These are phyloP conservation scores for Aristolochia contorta DNA, from an alignment of 164 flowering plant genomes.

Conservation along the genomic window DNA sequence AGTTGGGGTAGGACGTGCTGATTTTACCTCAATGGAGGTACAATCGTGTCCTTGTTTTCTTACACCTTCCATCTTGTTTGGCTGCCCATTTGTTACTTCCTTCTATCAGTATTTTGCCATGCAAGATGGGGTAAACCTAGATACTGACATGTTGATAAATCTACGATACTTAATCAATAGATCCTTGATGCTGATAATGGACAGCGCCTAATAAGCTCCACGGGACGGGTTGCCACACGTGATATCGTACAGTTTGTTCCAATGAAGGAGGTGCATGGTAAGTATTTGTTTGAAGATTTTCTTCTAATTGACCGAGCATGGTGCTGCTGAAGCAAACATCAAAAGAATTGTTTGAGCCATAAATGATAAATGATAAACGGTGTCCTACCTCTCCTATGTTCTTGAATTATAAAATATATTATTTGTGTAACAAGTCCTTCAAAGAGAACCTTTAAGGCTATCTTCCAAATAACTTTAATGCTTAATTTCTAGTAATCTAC, in stretches of 20 bases:
- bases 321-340: too few relatives aligned
- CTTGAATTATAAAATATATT: too few relatives aligned
- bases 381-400: too few relatives aligned
- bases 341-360: too few relatives aligned
- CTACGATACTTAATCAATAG: conserved; percentile 22
- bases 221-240: conserved; percentile 68
- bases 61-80: neutral
- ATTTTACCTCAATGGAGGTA: conserved; percentile 91
- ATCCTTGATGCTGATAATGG: conserved; percentile 89
- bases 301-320: too few relatives aligned
- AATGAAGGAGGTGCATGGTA: conserved; percentile 12
- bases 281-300: neutral
- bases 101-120: neutral
- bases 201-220: conserved; percentile 53
- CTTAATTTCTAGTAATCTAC: too few relatives aligned
- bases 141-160: neutral
- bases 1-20: conserved; percentile 90
- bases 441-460: too few relatives aligned
- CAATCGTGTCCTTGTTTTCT: neutral
- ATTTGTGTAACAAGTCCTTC: too few relatives aligned
- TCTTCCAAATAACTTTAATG: too few relatives aligned
- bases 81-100: too few relatives aligned
- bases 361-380: too few relatives aligned
- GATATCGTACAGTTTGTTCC: conserved; percentile 20
- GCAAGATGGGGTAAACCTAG: neutral